phyloP scores from a whole-genome alignment of 129 eudicot species.

The Smallanthus sonchifolius region DNA sequence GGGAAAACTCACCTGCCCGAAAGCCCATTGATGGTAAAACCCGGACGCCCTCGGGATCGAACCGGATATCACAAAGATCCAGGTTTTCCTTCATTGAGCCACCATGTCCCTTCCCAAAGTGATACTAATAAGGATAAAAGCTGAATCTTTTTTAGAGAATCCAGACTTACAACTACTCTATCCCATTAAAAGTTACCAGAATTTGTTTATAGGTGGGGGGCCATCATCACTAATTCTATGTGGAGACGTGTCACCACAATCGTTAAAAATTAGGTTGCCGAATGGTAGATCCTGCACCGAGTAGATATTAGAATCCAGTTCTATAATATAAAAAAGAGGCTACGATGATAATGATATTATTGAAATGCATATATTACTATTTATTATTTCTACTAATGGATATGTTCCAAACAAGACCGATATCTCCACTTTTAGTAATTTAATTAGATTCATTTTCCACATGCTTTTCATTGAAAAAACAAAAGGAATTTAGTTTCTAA shows the following conservation, averaged over 20 bases:
- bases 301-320: slow-evolving; percentile 11
- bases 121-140: no score
- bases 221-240: slow-evolving; percentile 15
- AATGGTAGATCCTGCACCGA: slow-evolving; percentile 6
- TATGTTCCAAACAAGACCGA: not conserved
- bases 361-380: not conserved
- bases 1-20: no score
- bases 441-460: not conserved
- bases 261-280: not conserved
- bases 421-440: not conserved
- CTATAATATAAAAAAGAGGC: not conserved
- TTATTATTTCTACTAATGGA: not conserved
- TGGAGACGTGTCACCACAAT: slow-evolving; percentile 13
- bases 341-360: not conserved
- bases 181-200: no score
- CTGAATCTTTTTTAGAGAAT: no score
- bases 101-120: no score
- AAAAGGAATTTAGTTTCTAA: no score
- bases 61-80: no score
- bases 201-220: no score
- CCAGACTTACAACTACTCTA: no score
- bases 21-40: no score
- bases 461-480: not conserved
- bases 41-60: no score
- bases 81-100: no score